A percentile compares a stretch with the other conserved stretches of the same genome.
Conservation (phyloP, 352 stramenopile genomes). For the Pythium utonaiense region DNA sequence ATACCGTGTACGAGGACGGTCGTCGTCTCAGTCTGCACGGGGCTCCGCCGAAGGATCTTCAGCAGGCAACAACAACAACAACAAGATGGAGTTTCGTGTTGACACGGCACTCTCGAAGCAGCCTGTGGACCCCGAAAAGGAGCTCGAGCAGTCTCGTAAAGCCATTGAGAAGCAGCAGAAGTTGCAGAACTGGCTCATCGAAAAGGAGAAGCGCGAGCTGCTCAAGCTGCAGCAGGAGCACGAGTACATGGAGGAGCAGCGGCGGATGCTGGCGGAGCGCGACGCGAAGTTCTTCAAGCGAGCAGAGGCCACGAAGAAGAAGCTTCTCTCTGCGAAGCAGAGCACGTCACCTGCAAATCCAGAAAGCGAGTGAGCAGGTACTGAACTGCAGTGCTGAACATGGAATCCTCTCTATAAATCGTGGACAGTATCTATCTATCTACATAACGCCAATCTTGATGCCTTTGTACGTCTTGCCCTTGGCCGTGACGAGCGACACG, state of each 20-base stretch:
- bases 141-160: constrained; percentile 65
- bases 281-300: constrained; percentile 81
- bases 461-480: constrained; percentile 69
- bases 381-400: neutral
- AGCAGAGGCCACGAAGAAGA: constrained; percentile 70
- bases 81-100: constrained; percentile 22
- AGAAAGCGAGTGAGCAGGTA: neutral
- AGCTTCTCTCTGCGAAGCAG: constrained; percentile 28
- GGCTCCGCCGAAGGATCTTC: constrained; percentile 16
- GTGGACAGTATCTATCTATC: constrained; percentile 4
- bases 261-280: constrained; percentile 46
- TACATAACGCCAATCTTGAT: constrained; percentile 48
- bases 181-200: constrained; percentile 84
- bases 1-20: constrained; percentile 61
- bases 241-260: constrained; percentile 74
- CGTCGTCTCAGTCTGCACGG: constrained; percentile 20
- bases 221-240: constrained; percentile 79
- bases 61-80: constrained; percentile 54
- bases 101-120: constrained; percentile 12
- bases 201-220: constrained; percentile 86
- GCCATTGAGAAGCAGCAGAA: constrained; percentile 89
- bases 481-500: constrained; percentile 51
- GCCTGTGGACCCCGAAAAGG: constrained; percentile 46
- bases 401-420: neutral
- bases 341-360: neutral